Evolutionary conservation across 192 early-diverging fungal species (phyloP).

Genomic region (Piromyces finnis): DNA sequence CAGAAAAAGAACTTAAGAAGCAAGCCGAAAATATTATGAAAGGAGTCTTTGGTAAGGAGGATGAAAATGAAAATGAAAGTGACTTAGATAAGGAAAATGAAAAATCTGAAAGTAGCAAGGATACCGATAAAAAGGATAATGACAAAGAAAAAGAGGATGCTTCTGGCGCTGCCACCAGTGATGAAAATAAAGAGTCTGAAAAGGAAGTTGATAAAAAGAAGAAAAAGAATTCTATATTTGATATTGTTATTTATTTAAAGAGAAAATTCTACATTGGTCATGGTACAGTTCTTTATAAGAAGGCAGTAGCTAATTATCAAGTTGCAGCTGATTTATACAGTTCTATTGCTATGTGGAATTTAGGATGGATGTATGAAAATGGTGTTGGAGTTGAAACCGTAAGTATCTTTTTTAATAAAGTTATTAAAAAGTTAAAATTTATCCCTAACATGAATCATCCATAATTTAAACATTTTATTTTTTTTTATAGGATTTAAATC

Average conservation of each 20-base stretch:
- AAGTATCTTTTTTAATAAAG: no score
- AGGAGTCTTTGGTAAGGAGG: neutral
- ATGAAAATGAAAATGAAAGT: neutral
- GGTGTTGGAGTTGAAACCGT: slow-evolving; percentile 73
- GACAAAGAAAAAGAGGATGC: neutral
- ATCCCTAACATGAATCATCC: no score
- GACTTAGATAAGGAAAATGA: neutral
- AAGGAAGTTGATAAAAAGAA: neutral
- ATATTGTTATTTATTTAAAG: slow-evolving; percentile 1
- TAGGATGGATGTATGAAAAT: slow-evolving; percentile 91
- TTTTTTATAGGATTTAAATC: slow-evolving; percentile 56
- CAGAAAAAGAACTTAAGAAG: neutral
- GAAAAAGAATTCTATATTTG: neutral
- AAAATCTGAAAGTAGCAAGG: no score
- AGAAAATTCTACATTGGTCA: neutral
- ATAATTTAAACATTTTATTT: no score
- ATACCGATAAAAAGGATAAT: neutral
- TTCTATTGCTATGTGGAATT: slow-evolving; percentile 84
- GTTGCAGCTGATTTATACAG: slow-evolving; percentile 55
- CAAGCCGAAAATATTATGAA: neutral
- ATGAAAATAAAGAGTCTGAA: slow-evolving; percentile 1
- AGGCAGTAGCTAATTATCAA: slow-evolving; percentile 66
- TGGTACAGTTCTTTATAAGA: slow-evolving; percentile 30
- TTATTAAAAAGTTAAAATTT: no score
- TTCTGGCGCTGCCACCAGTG: neutral